A percentile compares a stretch with the other conserved stretches of the same genome.
These are phyloP conservation scores for Epichloe sibirici DNA, from an alignment of 2,329 filamentous ascomycete genomes.

Conservation along the genomic window DNA sequence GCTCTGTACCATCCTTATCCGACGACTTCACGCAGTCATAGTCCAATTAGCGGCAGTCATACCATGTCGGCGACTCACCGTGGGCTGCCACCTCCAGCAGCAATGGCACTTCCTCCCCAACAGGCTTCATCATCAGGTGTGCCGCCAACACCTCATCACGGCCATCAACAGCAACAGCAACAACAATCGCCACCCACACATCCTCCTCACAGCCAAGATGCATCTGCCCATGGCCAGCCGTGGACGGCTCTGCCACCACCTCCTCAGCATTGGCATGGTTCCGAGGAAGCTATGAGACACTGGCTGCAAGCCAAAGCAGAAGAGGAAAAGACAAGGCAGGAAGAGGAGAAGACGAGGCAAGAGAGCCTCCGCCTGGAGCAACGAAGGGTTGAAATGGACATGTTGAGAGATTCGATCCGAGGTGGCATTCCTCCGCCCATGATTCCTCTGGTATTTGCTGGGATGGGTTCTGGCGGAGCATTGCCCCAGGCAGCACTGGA, in stretches of 20 bases:
- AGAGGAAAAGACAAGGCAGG: constrained; percentile 60
- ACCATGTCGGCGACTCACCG: constrained; percentile 59
- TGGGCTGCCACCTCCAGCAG: constrained; percentile 55
- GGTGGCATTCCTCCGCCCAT: constrained; percentile 62
- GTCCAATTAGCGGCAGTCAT: constrained; percentile 30
- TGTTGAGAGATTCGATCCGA: constrained; percentile 54
- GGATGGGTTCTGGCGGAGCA: constrained; percentile 49
- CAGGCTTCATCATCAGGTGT: constrained; percentile 20
- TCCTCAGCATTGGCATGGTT: constrained; percentile 52
- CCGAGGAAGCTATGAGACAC: constrained; percentile 58
- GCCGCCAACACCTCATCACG: constrained; percentile 16
- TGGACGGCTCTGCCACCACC: constrained; percentile 47
- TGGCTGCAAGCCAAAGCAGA: constrained; percentile 63
- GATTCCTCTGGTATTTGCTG: constrained; percentile 63
- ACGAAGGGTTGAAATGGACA: constrained; percentile 59
- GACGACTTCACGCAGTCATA: constrained; percentile 30
- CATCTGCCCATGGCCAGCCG: constrained; percentile 20
- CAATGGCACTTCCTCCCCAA: constrained; percentile 47
- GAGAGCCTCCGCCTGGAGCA: constrained; percentile 60
- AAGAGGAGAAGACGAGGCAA: constrained; percentile 57
- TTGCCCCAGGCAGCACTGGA: constrained; percentile 51
- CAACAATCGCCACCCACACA: constrained; percentile 10
- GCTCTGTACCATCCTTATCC: constrained; percentile 27
- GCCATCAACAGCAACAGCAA: constrained; percentile 10
- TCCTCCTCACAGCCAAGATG: constrained; percentile 14